phyloP scores from a whole-genome alignment of 306 rosid species.

The Malus sylvestris region DNA sequence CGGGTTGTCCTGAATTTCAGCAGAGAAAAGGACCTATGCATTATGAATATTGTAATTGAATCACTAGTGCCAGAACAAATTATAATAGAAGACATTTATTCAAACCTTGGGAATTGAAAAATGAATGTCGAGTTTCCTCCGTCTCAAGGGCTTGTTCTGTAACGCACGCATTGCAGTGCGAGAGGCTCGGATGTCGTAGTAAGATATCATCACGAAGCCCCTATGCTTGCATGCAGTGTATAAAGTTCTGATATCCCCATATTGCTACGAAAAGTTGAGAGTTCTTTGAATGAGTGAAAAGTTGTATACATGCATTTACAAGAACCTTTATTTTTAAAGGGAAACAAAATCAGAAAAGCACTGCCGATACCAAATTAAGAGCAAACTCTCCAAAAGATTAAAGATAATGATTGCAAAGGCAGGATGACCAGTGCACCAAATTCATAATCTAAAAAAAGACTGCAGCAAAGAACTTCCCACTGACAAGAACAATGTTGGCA shows the following conservation, averaged over 20 bases:
- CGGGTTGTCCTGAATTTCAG: conserved; percentile 71
- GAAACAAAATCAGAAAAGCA: background rate
- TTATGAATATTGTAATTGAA: conserved; percentile 9
- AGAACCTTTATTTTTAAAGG: background rate
- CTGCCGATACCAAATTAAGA: background rate
- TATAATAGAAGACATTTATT: conserved; percentile 1
- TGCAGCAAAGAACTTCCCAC: background rate
- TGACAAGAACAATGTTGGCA: background rate
- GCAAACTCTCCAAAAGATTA: background rate
- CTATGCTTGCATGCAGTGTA: conserved; percentile 96
- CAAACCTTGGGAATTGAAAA: conserved; percentile 96
- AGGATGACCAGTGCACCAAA: background rate
- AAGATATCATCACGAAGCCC: conserved; percentile 96
- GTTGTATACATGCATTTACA: background rate
- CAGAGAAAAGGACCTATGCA: conserved; percentile 8
- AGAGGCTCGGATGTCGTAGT: conserved; percentile 91
- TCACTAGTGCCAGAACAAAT: background rate
- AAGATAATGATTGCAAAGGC: background rate
- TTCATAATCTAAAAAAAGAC: background rate
- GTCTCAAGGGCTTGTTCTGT: conserved; percentile 84
- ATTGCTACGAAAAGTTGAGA: conserved; percentile 45
- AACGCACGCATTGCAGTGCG: conserved; percentile 89
- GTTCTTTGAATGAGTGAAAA: background rate
- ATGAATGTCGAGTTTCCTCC: conserved; percentile 93
- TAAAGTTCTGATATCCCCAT: conserved; percentile 87